These are phyloP conservation scores for Pseudognaphalium luteoalbum DNA, from an alignment of 129 eudicot genomes.

Conservation along the genomic window DNA sequence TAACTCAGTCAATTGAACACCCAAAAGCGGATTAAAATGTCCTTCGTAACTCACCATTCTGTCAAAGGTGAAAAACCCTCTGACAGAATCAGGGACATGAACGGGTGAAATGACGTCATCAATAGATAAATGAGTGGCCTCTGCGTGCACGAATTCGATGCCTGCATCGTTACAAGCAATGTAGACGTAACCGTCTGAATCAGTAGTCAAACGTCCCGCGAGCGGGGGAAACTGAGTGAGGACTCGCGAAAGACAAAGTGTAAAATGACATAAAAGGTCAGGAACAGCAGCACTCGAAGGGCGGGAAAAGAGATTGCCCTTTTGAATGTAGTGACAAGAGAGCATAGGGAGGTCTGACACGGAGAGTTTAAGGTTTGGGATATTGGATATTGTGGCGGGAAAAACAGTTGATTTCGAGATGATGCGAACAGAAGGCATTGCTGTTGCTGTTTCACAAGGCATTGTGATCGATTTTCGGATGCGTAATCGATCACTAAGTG, in stretches of 20 bases:
- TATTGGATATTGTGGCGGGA: slow-evolving; percentile 40
- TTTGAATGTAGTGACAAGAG: slow-evolving; percentile 79
- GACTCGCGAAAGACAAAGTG: slow-evolving; percentile 41
- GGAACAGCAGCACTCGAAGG: slow-evolving; percentile 25
- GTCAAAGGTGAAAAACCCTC: slow-evolving; percentile 53
- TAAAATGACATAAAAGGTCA: slow-evolving; percentile 19
- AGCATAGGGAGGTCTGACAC: slow-evolving; percentile 88
- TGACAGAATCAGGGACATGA: slow-evolving; percentile 54
- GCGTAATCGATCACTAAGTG: neutral
- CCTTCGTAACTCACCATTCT: slow-evolving; percentile 59
- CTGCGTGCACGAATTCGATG: slow-evolving; percentile 57
- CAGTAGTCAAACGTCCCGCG: slow-evolving; percentile 72
- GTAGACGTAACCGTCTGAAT: slow-evolving; percentile 54
- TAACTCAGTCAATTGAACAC: slow-evolving; percentile 67
- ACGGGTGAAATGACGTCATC: slow-evolving; percentile 34
- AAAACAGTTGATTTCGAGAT: slow-evolving; percentile 44
- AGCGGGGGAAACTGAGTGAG: slow-evolving; percentile 64
- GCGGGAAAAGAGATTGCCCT: slow-evolving; percentile 56
- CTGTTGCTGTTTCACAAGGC: neutral
- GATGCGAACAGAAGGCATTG: slow-evolving; percentile 24
- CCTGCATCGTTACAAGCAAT: slow-evolving; percentile 75
- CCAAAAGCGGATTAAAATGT: slow-evolving; percentile 54
- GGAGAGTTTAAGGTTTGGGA: slow-evolving; percentile 53
- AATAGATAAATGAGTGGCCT: slow-evolving; percentile 32
- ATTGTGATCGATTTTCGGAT: neutral